These are phyloP conservation scores for Phenoliferia sp. DNA, from an alignment of 1,284 basidiomycete genomes.

Conservation along the genomic window DNA sequence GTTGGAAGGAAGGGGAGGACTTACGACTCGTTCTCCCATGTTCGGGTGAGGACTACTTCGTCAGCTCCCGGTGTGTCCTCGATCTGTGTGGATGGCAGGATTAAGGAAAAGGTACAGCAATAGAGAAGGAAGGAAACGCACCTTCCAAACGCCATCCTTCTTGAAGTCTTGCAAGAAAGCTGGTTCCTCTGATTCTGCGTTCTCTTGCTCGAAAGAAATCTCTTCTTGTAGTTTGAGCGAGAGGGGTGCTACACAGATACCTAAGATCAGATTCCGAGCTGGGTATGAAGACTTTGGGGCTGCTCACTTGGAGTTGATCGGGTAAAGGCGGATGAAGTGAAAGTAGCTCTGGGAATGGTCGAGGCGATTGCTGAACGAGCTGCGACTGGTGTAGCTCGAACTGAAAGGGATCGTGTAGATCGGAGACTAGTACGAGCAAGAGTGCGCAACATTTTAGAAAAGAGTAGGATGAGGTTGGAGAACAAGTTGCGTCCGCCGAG, in stretches of 20 bases:
- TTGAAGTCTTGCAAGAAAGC: slow-evolving; percentile 76
- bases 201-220: slow-evolving; percentile 75
- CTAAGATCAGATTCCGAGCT: background rate
- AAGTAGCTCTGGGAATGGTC: slow-evolving; percentile 1
- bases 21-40: slow-evolving; percentile 87
- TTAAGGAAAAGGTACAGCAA: background rate
- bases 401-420: background rate
- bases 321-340: background rate
- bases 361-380: background rate
- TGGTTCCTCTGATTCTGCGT: slow-evolving; percentile 52
- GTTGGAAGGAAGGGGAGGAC: slow-evolving; percentile 37
- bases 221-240: slow-evolving; percentile 74
- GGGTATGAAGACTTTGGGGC: background rate
- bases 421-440: background rate
- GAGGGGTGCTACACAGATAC: slow-evolving; percentile 49
- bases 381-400: background rate
- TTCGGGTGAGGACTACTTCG: slow-evolving; percentile 73
- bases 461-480: background rate
- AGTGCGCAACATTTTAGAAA: background rate
- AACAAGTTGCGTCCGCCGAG: no score
- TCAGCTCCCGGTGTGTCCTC: slow-evolving; percentile 69
- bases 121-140: slow-evolving; percentile 41
- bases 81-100: slow-evolving; percentile 50
- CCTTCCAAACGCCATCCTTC: slow-evolving; percentile 68
- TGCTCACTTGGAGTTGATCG: slow-evolving; percentile 1